Percentiles rank a stretch among this genome's conserved stretches.
phyloP scores from a whole-genome alignment of 495 filamentous ascomycete species.

The Endocarpon pusillum region DNA sequence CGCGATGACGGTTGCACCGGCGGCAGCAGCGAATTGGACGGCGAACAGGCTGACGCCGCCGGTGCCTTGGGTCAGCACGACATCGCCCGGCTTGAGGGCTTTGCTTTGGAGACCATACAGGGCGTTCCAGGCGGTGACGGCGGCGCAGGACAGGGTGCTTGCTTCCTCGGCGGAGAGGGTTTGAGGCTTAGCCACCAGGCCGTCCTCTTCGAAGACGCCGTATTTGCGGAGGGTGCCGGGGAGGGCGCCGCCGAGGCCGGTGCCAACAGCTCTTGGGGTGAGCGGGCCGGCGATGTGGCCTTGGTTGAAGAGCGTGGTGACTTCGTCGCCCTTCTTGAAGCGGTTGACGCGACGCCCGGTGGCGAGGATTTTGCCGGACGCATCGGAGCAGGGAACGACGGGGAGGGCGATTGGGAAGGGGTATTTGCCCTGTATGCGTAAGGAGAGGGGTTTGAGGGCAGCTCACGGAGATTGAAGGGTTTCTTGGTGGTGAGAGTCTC shows the following conservation, averaged over 20 bases:
- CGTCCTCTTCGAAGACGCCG: conserved; percentile 50
- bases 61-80: conserved; percentile 63
- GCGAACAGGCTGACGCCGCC: conserved; percentile 70
- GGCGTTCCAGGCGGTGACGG: conserved; percentile 67
- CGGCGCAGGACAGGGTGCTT: conserved; percentile 55
- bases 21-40: conserved; percentile 70
- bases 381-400: conserved; percentile 60
- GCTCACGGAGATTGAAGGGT: background rate
- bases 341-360: conserved; percentile 48
- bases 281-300: conserved; percentile 46
- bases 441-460: background rate
- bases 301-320: conserved; percentile 68
- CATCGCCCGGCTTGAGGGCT: conserved; percentile 46
- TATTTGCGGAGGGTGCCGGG: conserved; percentile 61
- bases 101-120: conserved; percentile 48
- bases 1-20: conserved; percentile 63
- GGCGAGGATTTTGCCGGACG: conserved; percentile 53
- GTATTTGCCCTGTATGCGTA: conserved; percentile 38
- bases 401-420: conserved; percentile 40
- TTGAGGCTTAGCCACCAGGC: conserved; percentile 45
- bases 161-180: conserved; percentile 47
- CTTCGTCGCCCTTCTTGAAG: conserved; percentile 56
- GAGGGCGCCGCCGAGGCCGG: conserved; percentile 52
- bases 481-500: background rate
- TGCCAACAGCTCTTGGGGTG: conserved; percentile 19